Conservation (phyloP, 2,329 filamentous ascomycete genomes). For the Aspergillus novofumigatus region DNA sequence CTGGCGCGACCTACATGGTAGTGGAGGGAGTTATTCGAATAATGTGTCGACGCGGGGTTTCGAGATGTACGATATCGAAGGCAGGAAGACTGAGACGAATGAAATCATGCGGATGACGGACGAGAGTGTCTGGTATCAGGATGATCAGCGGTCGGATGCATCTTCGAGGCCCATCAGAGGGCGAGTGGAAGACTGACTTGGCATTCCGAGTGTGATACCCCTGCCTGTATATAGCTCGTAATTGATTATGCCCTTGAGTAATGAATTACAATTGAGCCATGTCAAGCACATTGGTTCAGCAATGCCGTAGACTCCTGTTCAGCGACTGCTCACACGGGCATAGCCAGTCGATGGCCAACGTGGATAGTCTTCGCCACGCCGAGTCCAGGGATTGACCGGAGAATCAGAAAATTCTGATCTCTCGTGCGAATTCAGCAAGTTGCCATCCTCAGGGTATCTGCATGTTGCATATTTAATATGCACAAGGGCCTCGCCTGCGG, state of each 20-base stretch:
- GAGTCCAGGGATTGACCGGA: too few species aligned
- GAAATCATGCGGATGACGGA: background rate
- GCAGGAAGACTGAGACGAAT: background rate
- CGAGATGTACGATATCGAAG: background rate
- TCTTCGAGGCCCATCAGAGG: background rate
- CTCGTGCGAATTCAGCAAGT: too few species aligned
- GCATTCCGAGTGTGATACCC: background rate
- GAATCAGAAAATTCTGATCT: too few species aligned
- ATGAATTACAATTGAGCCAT: too few species aligned
- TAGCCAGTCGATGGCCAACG: too few species aligned
- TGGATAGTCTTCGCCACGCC: too few species aligned
- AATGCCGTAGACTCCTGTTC: too few species aligned
- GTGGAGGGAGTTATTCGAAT: background rate
- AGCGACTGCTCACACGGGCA: too few species aligned
- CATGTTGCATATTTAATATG: background rate
- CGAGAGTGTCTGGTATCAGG: conserved; percentile 3
- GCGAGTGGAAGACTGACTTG: background rate
- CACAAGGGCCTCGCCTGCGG: background rate
- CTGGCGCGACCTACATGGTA: background rate
- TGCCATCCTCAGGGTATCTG: background rate
- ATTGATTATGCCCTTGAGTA: too few species aligned
- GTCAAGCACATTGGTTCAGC: too few species aligned
- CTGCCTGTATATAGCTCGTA: too few species aligned
- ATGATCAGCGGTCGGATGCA: conserved; percentile 4
- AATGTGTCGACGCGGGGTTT: conserved; percentile 1